Evolutionary conservation across 768 basidiomycete genomes (phyloP), one percentile per base, ranked within the genome.

Genomic region (Omphalotus guepiniiformis): DNA sequence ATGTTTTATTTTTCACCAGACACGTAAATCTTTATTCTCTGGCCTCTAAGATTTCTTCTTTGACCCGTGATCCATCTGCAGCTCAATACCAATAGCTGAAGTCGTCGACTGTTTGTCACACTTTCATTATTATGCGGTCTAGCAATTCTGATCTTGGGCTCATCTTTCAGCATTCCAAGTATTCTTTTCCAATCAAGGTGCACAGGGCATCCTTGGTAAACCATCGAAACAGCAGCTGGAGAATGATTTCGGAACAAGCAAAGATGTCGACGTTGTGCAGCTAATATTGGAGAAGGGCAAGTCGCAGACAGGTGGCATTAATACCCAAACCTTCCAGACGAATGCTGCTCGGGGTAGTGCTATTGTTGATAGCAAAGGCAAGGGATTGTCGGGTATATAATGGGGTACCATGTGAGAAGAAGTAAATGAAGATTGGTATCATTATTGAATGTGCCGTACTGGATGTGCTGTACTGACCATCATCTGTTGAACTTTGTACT

Each of bases 221-320:
- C 74, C 88, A 9, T 92, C 89, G n/a, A 81, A 85, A 40, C 92
- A 93, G 61, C 83, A 90, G 57, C 80, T 94, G 47, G 88, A 91
- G 35, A 84, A 66, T 47, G 69, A 69, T 28, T 93, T 94, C 54
- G 80, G 73, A 15, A 77, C 83, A 3, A 62, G 70, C 55, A 83
- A 81, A 39, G 82, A 90, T 34, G 61, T 70, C 16, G 87, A 88
- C 2, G 83, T 86, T 7, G 65, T 87, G 34, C 58, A 65, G 39
- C 60, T 62, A 18, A 72, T 93, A 49, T 71, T 93, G 49, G 55
- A 79, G 62, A 78, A 79, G 48, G 91, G 91, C 36, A 76, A 65
- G 47, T 70, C 75, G 42, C 79, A 88, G 56, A 47, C 69, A 3
- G 67, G 69, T 9, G 72, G 67, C 18, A 64, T 80, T 45, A 53